Evolutionary conservation across 306 rosid genomes (phyloP).

Genomic region (Crotalaria pallida): DNA sequence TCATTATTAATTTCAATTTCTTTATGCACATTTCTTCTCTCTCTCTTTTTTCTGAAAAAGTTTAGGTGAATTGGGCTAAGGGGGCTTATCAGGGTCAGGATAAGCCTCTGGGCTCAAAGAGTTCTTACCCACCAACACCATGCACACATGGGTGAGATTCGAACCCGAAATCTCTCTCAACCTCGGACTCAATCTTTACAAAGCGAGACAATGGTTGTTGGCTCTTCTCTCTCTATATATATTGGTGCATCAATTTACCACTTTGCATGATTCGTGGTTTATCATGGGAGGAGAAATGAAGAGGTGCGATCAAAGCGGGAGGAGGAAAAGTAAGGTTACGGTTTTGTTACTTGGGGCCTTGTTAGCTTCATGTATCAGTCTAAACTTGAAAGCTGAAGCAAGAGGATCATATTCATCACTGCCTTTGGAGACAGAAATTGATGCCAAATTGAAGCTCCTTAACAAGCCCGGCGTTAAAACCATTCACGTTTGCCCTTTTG

Average conservation of each 20-base stretch:
- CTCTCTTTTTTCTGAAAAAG: too few species aligned
- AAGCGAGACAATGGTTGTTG: too few species aligned
- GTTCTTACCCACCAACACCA: too few species aligned
- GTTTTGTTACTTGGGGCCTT: constrained; percentile 17
- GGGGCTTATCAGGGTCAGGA: too few species aligned
- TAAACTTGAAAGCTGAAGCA: constrained; percentile 13
- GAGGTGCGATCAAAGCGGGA: neutral
- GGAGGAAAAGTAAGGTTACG: constrained; percentile 9
- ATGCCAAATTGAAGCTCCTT: constrained; percentile 44
- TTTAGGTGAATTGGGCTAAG: too few species aligned
- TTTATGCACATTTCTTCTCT: too few species aligned
- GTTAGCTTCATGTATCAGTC: neutral
- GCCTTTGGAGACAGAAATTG: constrained; percentile 1
- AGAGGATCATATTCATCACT: neutral
- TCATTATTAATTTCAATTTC: too few species aligned
- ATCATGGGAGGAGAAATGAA: neutral
- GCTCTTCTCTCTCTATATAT: too few species aligned
- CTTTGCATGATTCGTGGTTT: neutral
- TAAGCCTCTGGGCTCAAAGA: too few species aligned
- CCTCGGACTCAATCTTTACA: too few species aligned
- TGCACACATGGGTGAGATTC: too few species aligned
- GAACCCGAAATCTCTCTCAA: too few species aligned
- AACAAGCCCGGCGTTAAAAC: constrained; percentile 48
- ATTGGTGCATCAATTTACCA: neutral
- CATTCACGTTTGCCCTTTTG: constrained; percentile 28